Base-by-base conservation (phyloP, 768 basidiomycete species). In the Cystoderma amianthinum region DNA sequence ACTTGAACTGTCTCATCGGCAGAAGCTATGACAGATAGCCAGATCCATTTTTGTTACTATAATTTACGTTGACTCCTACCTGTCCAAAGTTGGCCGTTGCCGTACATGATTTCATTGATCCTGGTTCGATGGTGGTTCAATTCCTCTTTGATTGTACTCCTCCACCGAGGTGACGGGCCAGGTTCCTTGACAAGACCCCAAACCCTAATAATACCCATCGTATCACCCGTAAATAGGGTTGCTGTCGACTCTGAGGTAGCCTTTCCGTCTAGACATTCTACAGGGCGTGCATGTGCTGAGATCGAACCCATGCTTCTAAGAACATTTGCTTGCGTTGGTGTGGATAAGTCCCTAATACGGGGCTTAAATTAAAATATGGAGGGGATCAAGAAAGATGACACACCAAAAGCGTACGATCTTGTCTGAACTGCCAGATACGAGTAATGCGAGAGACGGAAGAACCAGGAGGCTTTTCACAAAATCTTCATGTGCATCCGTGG, bases 351-450 rank as follows among this genome's bases (percentile, higher is more conserved):
- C 87, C 86, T 89, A n/a, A 12, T 15, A 39, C 44, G 13, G 21
- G 35, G 23, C 17, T 15, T n/a, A n/a, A n/a, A n/a, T n/a, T n/a
- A n/a, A n/a, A n/a, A n/a, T n/a, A n/a, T n/a, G 23, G 15, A 12
- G 4, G 28, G 33, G 40, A 11, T 17, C n/a, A 12, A 9, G 18
- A n/a, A 20, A 35, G 28, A 17, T 32, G 13, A 40, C n/a, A 60
- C 74, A 92, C 94, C 94, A 98, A 52, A 96, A 70, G 45, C 89
- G 76, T 19, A 95, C 66, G 18, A 79, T 74, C 54, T 93, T 92
- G 61, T 99, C 95, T 2, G 95, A 95, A 32, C 91, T 80, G 19
- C 86, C 85, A 1, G 94, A 94, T 12, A 93, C 68, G 23, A 97
- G 66, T 4, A 97, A 61, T 7, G 67, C 61, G 5, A 81, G 67